A percentile compares a stretch with the other conserved stretches of the same genome.
Evolutionary conservation across 305 asterid species (phyloP).

Genomic region (Solanum hybrid): DNA sequence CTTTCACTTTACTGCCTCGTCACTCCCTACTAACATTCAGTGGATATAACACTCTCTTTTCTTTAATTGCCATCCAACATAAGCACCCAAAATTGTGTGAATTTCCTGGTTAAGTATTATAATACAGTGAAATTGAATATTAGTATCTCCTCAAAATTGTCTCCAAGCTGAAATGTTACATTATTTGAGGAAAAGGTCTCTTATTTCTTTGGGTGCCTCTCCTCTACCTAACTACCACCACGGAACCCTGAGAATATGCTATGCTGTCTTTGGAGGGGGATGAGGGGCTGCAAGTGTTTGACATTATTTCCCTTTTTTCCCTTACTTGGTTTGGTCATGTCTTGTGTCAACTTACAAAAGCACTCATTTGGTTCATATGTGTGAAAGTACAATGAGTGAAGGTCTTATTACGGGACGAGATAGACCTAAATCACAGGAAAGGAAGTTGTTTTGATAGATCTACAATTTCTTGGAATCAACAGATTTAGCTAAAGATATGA

Average conservation of each 20-base stretch:
- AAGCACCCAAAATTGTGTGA: slow-evolving; percentile 18
- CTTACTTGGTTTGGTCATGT: background rate
- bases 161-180: background rate
- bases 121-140: background rate
- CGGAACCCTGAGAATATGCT: background rate
- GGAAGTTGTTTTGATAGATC: background rate
- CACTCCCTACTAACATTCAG: slow-evolving; percentile 38
- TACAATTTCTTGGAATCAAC: background rate
- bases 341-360: background rate
- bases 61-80: slow-evolving; percentile 78
- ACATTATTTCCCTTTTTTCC: background rate
- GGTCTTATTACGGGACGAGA: background rate
- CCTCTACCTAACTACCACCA: background rate
- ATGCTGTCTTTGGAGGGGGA: background rate
- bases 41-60: slow-evolving; percentile 76
- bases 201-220: background rate
- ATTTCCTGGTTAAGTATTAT: background rate
- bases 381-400: background rate
- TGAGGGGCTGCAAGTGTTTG: background rate
- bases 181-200: background rate
- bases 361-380: background rate
- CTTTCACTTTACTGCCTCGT: background rate
- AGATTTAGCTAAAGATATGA: background rate
- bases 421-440: background rate
- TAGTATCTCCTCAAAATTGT: background rate